phyloP scores from a whole-genome alignment of 2,329 filamentous ascomycete genomes.

The Ophiocordyceps unilateralis region DNA sequence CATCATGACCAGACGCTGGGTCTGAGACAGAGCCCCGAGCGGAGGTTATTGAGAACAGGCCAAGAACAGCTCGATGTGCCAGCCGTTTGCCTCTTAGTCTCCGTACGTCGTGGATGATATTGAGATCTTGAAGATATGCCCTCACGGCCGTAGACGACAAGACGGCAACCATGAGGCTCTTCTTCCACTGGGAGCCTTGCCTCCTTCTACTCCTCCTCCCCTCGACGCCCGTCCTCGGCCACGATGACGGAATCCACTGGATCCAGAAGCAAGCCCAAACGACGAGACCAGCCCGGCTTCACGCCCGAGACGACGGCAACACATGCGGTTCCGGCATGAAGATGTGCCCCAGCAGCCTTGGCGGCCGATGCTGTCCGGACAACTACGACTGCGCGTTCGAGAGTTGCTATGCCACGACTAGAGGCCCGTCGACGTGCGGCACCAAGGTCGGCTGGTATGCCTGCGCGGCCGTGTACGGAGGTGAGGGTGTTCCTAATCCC shows the following conservation, averaged over 20 bases:
- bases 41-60: no score
- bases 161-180: not conserved
- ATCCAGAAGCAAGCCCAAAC: constrained; percentile 10
- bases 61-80: no score
- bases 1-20: no score
- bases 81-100: not conserved
- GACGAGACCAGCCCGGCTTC: constrained; percentile 4
- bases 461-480: constrained; percentile 20
- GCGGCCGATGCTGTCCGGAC: constrained; percentile 30
- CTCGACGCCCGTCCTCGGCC: constrained; percentile 11
- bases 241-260: constrained; percentile 14
- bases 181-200: not conserved
- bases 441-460: constrained; percentile 18
- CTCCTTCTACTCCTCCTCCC: not conserved
- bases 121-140: not conserved
- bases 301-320: constrained; percentile 1
- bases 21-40: no score
- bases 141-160: not conserved
- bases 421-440: constrained; percentile 21
- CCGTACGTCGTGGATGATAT: not conserved
- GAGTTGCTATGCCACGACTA: constrained; percentile 29
- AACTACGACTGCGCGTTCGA: constrained; percentile 28
- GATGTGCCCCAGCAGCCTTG: constrained; percentile 20
- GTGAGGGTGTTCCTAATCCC: constrained; percentile 6
- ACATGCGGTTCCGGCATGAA: constrained; percentile 12